These are phyloP conservation scores for Suillus subluteus DNA, from an alignment of 768 basidiomycete genomes.

Conservation along the genomic window DNA sequence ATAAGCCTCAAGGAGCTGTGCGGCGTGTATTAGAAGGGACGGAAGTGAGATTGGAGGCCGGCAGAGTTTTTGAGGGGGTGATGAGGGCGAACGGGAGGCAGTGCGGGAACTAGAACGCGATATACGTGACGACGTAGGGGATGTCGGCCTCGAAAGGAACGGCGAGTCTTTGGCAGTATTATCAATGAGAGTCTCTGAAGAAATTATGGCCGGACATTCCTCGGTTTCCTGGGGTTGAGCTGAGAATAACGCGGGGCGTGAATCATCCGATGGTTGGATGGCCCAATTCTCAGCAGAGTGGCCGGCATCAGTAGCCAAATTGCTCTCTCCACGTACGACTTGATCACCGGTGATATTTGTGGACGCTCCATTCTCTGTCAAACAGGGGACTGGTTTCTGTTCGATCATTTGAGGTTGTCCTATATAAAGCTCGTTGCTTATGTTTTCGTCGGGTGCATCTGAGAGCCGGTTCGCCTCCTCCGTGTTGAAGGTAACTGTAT, in stretches of 20 bases:
- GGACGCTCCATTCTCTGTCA: conserved; percentile 4
- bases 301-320: background rate
- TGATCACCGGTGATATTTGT: background rate
- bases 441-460: background rate
- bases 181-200: background rate
- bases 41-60: conserved; percentile 44
- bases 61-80: conserved; percentile 13
- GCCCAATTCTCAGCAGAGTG: background rate
- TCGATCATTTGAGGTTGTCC: background rate
- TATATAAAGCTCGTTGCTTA: background rate
- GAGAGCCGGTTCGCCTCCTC: background rate
- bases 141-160: conserved; percentile 3
- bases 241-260: background rate
- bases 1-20: conserved; percentile 57
- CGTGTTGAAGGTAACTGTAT: background rate
- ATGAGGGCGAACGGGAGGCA: conserved; percentile 7
- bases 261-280: background rate
- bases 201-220: too few species aligned
- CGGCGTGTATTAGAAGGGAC: conserved; percentile 57
- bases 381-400: background rate
- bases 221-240: background rate
- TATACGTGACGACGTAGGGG: background rate
- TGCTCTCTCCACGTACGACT: background rate
- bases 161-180: background rate
- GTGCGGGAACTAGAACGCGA: conserved; percentile 8